Base-by-base conservation (phyloP, 805 yeast genomes). In the Kodamaea sagamina region DNA sequence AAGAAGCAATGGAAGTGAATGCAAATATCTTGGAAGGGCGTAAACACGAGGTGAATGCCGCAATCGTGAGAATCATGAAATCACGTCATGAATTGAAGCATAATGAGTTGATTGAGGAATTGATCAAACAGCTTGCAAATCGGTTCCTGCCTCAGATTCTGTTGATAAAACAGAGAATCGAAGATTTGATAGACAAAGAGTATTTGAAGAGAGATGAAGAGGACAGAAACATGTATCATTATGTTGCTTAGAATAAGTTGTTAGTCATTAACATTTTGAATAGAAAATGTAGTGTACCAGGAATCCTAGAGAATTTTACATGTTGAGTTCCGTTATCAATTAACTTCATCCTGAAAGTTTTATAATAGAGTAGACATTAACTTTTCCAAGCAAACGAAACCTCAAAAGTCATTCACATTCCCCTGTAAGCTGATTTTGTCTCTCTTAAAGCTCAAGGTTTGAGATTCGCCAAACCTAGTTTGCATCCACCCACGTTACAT, bases 11-110 rank as follows among this genome's bases (percentile, higher is more conserved):
- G 12, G 74, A 73, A 41, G 83, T 86, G 0, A 65, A 81, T 58
- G 73, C 73, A n/a, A 65, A 71, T 27, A 69, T 88, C 22, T 74
- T 75, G 29, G 83, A 78, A 51, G 80, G 88, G 4, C 72, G 96
- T 44, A 73, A 79, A 46, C 72, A 74, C 43, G 86, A 83, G 54
- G 69, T 85, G 2, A 93, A 87, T 57, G 96, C 97, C 1, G 93
- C 95, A 0, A 77, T 89, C 43, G 95, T 89, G 4, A 73, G 97
- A 40, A 79, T 84, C n/a, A 82, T 89, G 92, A 89, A 89, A 64
- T 75, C 87, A 1, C 68, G 89, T 25, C 83, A 81, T 51, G 63
- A 72, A 0, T 52, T 84, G 42, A 68, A 61, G 18, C 92, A 86
- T 57, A 81, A 79, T 51, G 83, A 82, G 29, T 68, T 89, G 41